Evolutionary conservation across 2,329 filamentous ascomycete species (phyloP).

Genomic region (Aspergillus flavus): DNA sequence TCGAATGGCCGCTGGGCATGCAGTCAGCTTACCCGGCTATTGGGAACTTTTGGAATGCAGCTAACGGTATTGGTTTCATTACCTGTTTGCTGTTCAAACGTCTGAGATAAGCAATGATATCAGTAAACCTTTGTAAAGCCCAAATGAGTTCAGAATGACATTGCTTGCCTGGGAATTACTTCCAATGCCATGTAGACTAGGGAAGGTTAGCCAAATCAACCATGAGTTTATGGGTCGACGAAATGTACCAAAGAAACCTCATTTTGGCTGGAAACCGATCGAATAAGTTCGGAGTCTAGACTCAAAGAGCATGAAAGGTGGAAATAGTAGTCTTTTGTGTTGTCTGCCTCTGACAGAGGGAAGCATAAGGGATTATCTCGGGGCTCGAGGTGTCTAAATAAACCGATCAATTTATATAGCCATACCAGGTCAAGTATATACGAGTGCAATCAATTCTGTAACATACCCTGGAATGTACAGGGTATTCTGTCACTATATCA

Average conservation of each 20-base stretch:
- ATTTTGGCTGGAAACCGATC: neutral
- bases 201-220: neutral
- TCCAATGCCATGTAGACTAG: conserved; percentile 28
- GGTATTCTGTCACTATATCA: too few relatives aligned
- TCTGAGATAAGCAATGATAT: neutral
- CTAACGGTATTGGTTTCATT: neutral
- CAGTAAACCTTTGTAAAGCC: neutral
- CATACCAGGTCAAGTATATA: too few relatives aligned
- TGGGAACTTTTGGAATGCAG: neutral
- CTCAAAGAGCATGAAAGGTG: neutral
- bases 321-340: too few relatives aligned
- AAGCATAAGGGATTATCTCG: neutral
- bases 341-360: neutral
- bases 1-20: conserved; percentile 20
- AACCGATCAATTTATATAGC: neutral
- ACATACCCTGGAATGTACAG: too few relatives aligned
- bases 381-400: neutral
- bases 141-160: neutral
- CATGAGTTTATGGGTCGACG: neutral
- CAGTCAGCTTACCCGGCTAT: neutral
- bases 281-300: neutral
- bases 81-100: conserved; percentile 12
- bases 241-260: neutral
- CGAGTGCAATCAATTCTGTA: too few relatives aligned
- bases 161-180: conserved; percentile 23